Conservation (phyloP, 2,329 filamentous ascomycete genomes). For the Gremmenia infestans region DNA sequence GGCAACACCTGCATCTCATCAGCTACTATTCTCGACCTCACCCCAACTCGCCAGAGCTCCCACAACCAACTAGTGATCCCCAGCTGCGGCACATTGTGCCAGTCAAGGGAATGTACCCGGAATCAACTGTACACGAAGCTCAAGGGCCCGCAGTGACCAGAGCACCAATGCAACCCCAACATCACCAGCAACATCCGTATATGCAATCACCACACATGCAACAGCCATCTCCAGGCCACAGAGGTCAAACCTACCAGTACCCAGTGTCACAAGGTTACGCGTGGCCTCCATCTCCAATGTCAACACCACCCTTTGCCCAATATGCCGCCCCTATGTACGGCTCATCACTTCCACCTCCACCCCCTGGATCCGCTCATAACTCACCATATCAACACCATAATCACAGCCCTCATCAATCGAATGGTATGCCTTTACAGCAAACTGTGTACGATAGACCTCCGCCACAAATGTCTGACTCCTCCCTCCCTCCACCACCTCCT, state of each 20-base stretch:
- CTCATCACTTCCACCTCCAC: slow-evolving; percentile 35
- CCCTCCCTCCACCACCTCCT: slow-evolving; percentile 29
- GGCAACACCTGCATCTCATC: slow-evolving; percentile 93
- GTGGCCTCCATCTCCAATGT: slow-evolving; percentile 53
- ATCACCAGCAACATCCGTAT: slow-evolving; percentile 34
- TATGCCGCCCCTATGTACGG: slow-evolving; percentile 34
- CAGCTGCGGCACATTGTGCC: slow-evolving; percentile 76
- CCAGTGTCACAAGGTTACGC: slow-evolving; percentile 39
- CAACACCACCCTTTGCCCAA: slow-evolving; percentile 45
- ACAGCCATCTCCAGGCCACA: slow-evolving; percentile 31
- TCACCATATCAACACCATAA: slow-evolving; percentile 30
- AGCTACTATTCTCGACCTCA: slow-evolving; percentile 89
- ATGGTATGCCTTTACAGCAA: slow-evolving; percentile 14
- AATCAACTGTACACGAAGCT: slow-evolving; percentile 87
- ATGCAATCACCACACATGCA: slow-evolving; percentile 36
- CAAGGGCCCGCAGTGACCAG: slow-evolving; percentile 77
- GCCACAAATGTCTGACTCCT: slow-evolving; percentile 31
- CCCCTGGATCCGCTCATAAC: slow-evolving; percentile 26
- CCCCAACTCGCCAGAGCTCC: slow-evolving; percentile 65
- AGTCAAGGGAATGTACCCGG: slow-evolving; percentile 92
- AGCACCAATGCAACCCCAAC: slow-evolving; percentile 57
- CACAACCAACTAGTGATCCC: slow-evolving; percentile 78
- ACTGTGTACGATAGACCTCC: slow-evolving; percentile 32
- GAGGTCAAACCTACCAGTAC: slow-evolving; percentile 35
- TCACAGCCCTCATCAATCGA: slow-evolving; percentile 24